Evolutionary conservation across 2,329 filamentous ascomycete genomes (phyloP).

Genomic region (Clarireedia paspali): DNA sequence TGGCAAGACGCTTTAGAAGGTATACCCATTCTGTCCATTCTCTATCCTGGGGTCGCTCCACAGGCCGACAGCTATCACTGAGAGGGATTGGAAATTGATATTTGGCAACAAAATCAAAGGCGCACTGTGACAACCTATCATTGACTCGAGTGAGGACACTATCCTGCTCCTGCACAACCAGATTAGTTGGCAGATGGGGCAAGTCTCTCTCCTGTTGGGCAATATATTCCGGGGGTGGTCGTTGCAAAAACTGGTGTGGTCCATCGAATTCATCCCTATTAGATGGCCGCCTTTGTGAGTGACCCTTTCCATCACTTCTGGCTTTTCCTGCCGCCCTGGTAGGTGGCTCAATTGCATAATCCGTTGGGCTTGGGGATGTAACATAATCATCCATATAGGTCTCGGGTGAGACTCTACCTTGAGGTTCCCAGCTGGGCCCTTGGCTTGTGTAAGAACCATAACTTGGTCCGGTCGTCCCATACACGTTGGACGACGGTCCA

Average conservation of each 20-base stretch:
- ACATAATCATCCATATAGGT: slow-evolving; percentile 34
- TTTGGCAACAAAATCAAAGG: slow-evolving; percentile 84
- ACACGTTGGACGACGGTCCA: slow-evolving; percentile 23
- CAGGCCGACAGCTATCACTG: slow-evolving; percentile 67
- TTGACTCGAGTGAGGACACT: slow-evolving; percentile 73
- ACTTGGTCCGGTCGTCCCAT: slow-evolving; percentile 26
- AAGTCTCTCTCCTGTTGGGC: slow-evolving; percentile 73
- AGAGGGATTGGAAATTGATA: slow-evolving; percentile 86
- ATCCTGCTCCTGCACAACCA: slow-evolving; percentile 79
- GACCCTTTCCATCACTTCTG: slow-evolving; percentile 40
- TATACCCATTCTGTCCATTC: slow-evolving; percentile 94
- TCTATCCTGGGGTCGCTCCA: slow-evolving; percentile 66
- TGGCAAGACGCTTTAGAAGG: slow-evolving; percentile 75
- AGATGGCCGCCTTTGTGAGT: slow-evolving; percentile 54
- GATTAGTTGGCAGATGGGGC: slow-evolving; percentile 73
- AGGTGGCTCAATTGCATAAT: slow-evolving; percentile 49
- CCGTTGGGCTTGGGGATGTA: slow-evolving; percentile 51
- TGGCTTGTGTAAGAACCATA: slow-evolving; percentile 25
- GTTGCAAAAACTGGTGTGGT: slow-evolving; percentile 72
- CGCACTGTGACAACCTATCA: slow-evolving; percentile 75
- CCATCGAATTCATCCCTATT: slow-evolving; percentile 88
- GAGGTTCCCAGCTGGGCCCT: slow-evolving; percentile 26
- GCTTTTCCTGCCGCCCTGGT: slow-evolving; percentile 36
- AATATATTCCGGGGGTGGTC: slow-evolving; percentile 62
- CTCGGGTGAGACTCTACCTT: slow-evolving; percentile 29